Conservation (phyloP, 75 land plant species). For the Azolla pinnata region DNA sequence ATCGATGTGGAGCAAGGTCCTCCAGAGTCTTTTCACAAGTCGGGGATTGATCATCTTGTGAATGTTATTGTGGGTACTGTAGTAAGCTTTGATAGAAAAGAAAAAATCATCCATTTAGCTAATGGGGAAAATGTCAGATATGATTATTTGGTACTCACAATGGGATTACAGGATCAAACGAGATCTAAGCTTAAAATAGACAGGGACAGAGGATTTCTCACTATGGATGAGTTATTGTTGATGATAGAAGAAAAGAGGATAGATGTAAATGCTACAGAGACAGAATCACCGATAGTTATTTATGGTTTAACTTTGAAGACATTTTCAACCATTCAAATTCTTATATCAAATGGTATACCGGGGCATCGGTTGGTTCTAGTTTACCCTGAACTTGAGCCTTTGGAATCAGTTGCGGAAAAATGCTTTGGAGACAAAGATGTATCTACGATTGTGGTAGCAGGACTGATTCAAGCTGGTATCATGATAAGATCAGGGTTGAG, state of each 20-base stretch:
- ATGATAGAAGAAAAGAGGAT: background rate
- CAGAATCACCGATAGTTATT: conserved; percentile 4
- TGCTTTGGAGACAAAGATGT: conserved; percentile 4
- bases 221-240: conserved; percentile 9
- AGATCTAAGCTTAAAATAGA: conserved; percentile 8
- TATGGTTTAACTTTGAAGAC: conserved; percentile 21
- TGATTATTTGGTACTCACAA: conserved; percentile 13
- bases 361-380: conserved; percentile 12
- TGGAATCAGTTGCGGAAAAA: conserved; percentile 3
- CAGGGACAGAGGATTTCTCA: conserved; percentile 9
- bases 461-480: background rate
- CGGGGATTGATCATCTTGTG: conserved; percentile 18
- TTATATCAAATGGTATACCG: conserved; percentile 8
- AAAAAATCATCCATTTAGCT: background rate
- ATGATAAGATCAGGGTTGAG: conserved; percentile 5
- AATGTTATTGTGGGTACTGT: conserved; percentile 4
- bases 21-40: conserved; percentile 7
- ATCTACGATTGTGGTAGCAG: background rate
- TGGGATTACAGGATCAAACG: conserved; percentile 23
- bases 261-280: background rate
- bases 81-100: conserved; percentile 8
- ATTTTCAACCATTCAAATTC: conserved; percentile 14
- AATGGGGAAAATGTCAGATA: conserved; percentile 9
- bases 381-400: conserved; percentile 15
- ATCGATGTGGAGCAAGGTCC: conserved; percentile 17